These are phyloP conservation scores for Gnaphalium uliginosum DNA, from an alignment of 129 eudicot genomes.

Conservation along the genomic window DNA sequence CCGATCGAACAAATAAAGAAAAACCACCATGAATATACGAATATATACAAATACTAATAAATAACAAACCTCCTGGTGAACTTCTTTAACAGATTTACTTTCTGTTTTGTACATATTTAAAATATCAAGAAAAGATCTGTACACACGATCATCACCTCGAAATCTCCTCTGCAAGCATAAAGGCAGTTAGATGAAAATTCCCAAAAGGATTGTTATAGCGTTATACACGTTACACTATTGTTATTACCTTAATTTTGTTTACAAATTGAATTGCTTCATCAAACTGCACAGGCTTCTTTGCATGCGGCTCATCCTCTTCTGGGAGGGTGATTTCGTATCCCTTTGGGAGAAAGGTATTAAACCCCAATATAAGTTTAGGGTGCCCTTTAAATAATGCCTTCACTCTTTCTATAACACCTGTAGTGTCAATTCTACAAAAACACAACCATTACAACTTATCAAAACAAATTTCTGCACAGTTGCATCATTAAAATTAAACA, in stretches of 20 bases:
- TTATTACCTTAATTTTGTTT: constrained; percentile 71
- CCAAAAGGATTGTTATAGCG: neutral
- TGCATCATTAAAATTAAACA: neutral
- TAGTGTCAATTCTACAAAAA: constrained; percentile 55
- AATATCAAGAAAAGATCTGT: constrained; percentile 83
- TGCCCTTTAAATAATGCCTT: constrained; percentile 76
- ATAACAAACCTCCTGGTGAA: constrained; percentile 68
- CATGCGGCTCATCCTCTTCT: constrained; percentile 47
- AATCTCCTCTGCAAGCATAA: constrained; percentile 65
- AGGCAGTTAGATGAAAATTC: constrained; percentile 14
- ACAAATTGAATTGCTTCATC: constrained; percentile 76
- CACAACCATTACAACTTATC: constrained; percentile 15
- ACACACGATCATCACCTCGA: constrained; percentile 78
- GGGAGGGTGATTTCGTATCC: constrained; percentile 72
- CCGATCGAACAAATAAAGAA: neutral
- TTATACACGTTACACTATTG: constrained; percentile 21
- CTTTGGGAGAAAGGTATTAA: constrained; percentile 88
- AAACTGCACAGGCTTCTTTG: constrained; percentile 70
- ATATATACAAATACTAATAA: constrained; percentile 14
- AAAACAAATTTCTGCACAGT: constrained; percentile 19
- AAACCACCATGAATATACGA: neutral
- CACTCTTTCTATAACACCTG: constrained; percentile 71
- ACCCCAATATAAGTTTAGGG: constrained; percentile 71
- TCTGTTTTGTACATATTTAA: constrained; percentile 73
- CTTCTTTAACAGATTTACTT: constrained; percentile 58